Evolutionary conservation across 148 eudicot genomes (phyloP), one percentile per base, ranked within the genome.

Genomic region (Polygonum aviculare): DNA sequence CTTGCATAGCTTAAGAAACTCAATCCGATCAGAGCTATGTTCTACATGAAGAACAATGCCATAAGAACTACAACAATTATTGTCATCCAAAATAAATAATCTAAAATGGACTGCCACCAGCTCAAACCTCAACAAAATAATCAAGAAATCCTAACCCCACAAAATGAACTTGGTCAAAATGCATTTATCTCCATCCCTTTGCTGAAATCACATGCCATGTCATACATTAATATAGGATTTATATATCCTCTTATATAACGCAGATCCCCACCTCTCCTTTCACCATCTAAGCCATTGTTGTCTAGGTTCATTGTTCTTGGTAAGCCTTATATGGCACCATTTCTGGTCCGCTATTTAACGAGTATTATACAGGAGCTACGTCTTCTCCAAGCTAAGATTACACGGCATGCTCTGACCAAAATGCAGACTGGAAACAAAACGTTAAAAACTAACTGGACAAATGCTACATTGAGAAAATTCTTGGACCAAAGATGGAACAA

Each of bases 1-100:
- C 85, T 92, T 90, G 83, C 90, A 87, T 41, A 92, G 86, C 85
- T 86, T 92, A 79, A 92, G 69, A 76, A 92, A 92, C 79, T 92
- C 97, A 45, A 80, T 77, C 39, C 91, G 86, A 69, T 90, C 94
- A 48, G 84, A 63, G 74, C 87, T 82, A 62, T 87, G 94, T 60
- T 92, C 94, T 90, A 89, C 63, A 57, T 19, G 12, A 69, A 33
- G 11, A 4, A 69, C 41, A 69, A 69, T 69, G 41, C n/a, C 45
- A 36, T 69, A 39, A 69, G 41, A 69, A 69, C 14, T 57, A 6
- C 31, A 7, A 12, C 12, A 19, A 7, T 7, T 22, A 9, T 19
- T 9, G 31, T 2, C 31, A 57, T 57, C 18, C 33, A 21, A 22
- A 9, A 9, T 0, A 6, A 6, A 44, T 7, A 44, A 0, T 44